Conservation (phyloP, 2,329 filamentous ascomycete genomes). For the Diaporthe caulivora region DNA sequence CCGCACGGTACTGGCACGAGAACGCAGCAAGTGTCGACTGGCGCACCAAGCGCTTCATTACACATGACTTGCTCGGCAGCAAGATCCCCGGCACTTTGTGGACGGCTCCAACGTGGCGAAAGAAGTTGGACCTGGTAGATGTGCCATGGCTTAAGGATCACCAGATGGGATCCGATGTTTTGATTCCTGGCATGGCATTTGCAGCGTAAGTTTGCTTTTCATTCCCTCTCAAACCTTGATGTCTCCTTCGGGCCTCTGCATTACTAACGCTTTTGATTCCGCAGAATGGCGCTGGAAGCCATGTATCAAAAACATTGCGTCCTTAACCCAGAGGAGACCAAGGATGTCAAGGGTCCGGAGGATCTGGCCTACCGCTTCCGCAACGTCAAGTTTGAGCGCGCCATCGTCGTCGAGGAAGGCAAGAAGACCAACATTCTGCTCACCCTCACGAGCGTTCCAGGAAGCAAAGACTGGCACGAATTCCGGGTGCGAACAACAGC, state of each 20-base stretch:
- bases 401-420: constrained; percentile 43
- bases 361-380: constrained; percentile 7
- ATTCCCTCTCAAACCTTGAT: too few species aligned
- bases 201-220: too few species aligned
- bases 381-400: constrained; percentile 35
- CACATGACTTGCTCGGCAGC: constrained; percentile 56
- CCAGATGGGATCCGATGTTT: constrained; percentile 37
- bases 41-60: constrained; percentile 48
- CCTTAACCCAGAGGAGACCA: constrained; percentile 42
- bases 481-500: constrained; percentile 39
- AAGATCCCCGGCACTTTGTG: constrained; percentile 47
- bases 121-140: constrained; percentile 25
- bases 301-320: constrained; percentile 50
- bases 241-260: too few species aligned
- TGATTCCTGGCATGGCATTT: constrained; percentile 43
- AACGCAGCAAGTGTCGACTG: constrained; percentile 43
- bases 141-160: constrained; percentile 39
- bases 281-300: constrained; percentile 42
- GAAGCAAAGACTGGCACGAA: constrained; percentile 44
- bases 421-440: constrained; percentile 34
- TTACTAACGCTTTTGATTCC: too few species aligned
- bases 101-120: constrained; percentile 49
- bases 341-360: constrained; percentile 18
- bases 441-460: constrained; percentile 27
- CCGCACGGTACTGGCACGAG: constrained; percentile 32